Base-by-base conservation (phyloP, 306 rosid species). In the Prunus mongolica region DNA sequence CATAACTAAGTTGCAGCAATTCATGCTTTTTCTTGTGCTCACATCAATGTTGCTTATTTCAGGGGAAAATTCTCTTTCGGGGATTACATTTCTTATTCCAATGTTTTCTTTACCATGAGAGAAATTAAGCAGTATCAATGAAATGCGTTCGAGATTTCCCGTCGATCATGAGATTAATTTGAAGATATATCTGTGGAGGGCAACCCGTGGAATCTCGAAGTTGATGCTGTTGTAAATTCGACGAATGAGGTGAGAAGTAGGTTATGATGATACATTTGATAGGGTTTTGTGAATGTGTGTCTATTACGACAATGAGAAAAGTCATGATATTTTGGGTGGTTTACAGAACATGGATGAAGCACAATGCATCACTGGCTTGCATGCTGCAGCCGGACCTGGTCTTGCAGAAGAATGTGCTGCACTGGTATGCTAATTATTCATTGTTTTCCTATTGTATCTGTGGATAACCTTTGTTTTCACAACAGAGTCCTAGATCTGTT, bases 361-460 rank as follows among this genome's bases (percentile, higher is more conserved):
- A 76, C 97, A 92, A 84, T 92, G 99, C 84, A 95, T 97, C 84
- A 85, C 92, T 30, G 99, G 99, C 20, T 75, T 92, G 87, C 97
- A 91, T 84, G 92, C 97, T 66, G 97, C 97, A 19, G 97, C 99
- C 77, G 99, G 99, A 87, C 97, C 97, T 77, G 97, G 92, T 80
- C 97, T 95, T 83, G 89, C 89, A 25, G 99, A 95, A 88, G 99
- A 95, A 86, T 95, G 97, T 82, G 91, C 90, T 54, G 68, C 97
- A 75, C 75, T 91, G 97, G 97, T 95, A 89, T 57, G 79, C 65
- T 69, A 27, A 20, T 46, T 25, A 8, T 77, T 57, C 20, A 14
- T 62, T 69, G 8, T 27, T 65, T 61, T 68, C 14, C 12, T 46
- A 30, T 30, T 30, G 32, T 30, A 30, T 30, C 5, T 30, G 32